These are phyloP conservation scores for Cutaneotrichosporon spelunceum DNA, from an alignment of 1,284 basidiomycete genomes.

Conservation along the genomic window DNA sequence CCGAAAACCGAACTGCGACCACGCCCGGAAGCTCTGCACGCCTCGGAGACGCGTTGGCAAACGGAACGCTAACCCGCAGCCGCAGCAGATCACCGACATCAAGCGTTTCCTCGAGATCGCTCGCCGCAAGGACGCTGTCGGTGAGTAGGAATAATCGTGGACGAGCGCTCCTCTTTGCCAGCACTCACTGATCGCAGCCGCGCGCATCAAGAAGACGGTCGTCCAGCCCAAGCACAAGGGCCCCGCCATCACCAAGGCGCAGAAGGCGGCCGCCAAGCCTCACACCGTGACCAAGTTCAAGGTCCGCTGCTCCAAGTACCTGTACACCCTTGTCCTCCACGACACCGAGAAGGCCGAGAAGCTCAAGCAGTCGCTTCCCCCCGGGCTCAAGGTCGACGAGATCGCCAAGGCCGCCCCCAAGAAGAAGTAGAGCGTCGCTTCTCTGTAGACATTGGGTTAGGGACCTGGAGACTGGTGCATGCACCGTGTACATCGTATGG, in stretches of 20 bases:
- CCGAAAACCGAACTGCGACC: too few species aligned
- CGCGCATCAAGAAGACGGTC: slow-evolving; percentile 91
- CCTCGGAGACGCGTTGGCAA: neutral
- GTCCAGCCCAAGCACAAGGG: slow-evolving; percentile 47
- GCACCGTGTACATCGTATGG: slow-evolving; percentile 6
- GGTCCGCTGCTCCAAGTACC: slow-evolving; percentile 93
- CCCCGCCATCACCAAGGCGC: slow-evolving; percentile 40
- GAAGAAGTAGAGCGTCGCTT: slow-evolving; percentile 49
- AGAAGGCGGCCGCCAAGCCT: slow-evolving; percentile 59
- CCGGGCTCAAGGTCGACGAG: slow-evolving; percentile 55
- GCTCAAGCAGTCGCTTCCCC: slow-evolving; percentile 91
- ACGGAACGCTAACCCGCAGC: slow-evolving; percentile 56
- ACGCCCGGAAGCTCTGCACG: neutral
- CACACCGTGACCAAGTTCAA: slow-evolving; percentile 95
- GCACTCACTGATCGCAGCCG: slow-evolving; percentile 58
- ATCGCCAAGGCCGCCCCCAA: slow-evolving; percentile 49
- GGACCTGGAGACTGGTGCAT: slow-evolving; percentile 5
- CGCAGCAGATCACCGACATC: slow-evolving; percentile 97
- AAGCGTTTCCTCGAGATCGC: slow-evolving; percentile 98
- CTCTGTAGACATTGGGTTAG: slow-evolving; percentile 2
- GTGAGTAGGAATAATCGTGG: too few species aligned
- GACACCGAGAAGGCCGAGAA: slow-evolving; percentile 99
- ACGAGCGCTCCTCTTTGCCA: neutral
- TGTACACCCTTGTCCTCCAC: slow-evolving; percentile 93
- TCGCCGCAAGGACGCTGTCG: slow-evolving; percentile 61